Evolutionary conservation across 140 eudicot species (phyloP).

Genomic region (Stevia rebaudiana): DNA sequence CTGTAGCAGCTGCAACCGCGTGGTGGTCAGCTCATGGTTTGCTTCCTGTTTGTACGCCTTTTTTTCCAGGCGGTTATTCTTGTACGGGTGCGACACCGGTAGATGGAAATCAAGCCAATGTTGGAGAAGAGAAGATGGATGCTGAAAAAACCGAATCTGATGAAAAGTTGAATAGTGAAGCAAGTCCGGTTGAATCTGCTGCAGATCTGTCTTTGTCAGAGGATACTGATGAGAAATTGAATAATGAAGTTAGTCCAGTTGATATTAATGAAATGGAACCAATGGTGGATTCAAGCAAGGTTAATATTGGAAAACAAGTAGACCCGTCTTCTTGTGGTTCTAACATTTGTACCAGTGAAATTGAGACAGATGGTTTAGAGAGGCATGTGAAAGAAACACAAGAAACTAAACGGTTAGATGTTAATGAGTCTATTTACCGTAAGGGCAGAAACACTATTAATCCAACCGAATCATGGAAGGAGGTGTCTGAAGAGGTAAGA

Average conservation of each 20-base stretch:
- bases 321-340: constrained; percentile 98
- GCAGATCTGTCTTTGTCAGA: constrained; percentile 54
- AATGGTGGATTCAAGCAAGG: constrained; percentile 36
- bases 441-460: constrained; percentile 45
- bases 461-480: constrained; percentile 82
- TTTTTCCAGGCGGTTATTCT: constrained; percentile 43
- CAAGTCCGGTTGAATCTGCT: constrained; percentile 26
- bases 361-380: constrained; percentile 74
- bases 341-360: constrained; percentile 86
- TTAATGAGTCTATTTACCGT: constrained; percentile 46
- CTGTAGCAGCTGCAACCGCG: constrained; percentile 93
- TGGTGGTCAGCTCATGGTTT: constrained; percentile 98
- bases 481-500: constrained; percentile 91
- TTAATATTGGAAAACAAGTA: constrained; percentile 53
- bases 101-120: constrained; percentile 28
- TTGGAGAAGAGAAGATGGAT: constrained; percentile 37
- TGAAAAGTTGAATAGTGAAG: constrained; percentile 40
- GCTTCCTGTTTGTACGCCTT: constrained; percentile 63
- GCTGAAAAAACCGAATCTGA: constrained; percentile 29
- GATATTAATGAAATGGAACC: constrained; percentile 32
- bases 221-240: constrained; percentile 49
- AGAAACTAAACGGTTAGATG: constrained; percentile 46
- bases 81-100: constrained; percentile 28
- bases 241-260: constrained; percentile 26
- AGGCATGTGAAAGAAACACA: constrained; percentile 50